Evolutionary conservation across 805 yeast species (phyloP), one percentile per base, ranked within the genome.

Genomic region (Wickerhamomyces subpelliculosus): DNA sequence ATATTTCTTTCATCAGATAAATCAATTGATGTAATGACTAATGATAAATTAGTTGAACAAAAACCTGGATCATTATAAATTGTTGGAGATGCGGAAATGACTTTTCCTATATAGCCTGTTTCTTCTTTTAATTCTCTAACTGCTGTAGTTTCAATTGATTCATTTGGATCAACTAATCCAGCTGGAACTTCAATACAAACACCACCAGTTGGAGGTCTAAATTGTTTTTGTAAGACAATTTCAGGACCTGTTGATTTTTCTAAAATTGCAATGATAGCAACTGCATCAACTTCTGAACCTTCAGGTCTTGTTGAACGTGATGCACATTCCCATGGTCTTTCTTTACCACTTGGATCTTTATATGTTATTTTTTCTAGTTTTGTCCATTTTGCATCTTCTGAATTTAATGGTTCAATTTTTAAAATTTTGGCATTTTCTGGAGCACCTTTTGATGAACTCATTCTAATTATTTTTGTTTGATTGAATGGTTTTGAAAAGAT

Each of bases 151-250:
- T 79, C 88, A 21, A 86, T 60, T 1, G 80, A 58, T 58, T 93
- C 97, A 37, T 75, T 72, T 2, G 89, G 86, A 58, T 90, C 98
- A 30, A 93, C 73, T 45, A 90, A 67, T 0, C 98, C 98, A 1
- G 98, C 98, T 1, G 98, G 98, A 57, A 89, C 72, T 60, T 90
- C 98, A 44, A 90, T 78, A 53, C 94, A 82, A 8, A 90, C 86
- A 16, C 87, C 90, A 37, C 73, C 81, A 4, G 83, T 84, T 1
- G 98, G 97, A 1, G 97, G 96, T 40, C 98, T 72, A 64, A 83
- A 90, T 58, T 90, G 98, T 55, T 85, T 86, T 55, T 86, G 90
- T 14, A 93, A 64, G 46, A 64, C 67, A 26, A 66, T 61, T 43
- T 74, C 77, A 4, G 78, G 72, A 17, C 71, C 72, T 14, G 62